These are phyloP conservation scores for Cladosporium colombiae DNA, from an alignment of 2,329 filamentous ascomycete genomes.

Conservation along the genomic window DNA sequence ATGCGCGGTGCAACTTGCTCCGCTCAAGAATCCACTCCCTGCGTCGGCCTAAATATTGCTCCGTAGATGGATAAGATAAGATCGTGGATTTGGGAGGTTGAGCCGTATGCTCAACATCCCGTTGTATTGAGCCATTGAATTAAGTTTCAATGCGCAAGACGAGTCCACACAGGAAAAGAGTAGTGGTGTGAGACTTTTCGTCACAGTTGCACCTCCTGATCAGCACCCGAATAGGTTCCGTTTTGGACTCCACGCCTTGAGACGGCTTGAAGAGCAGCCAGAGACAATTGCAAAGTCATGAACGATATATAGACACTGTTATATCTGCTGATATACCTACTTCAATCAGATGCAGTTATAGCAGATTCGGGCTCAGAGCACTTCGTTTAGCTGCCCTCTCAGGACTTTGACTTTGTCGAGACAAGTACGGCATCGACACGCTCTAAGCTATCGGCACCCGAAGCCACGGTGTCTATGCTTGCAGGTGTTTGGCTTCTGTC, in stretches of 20 bases:
- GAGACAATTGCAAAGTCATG: too few relatives aligned
- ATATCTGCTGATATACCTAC: too few relatives aligned
- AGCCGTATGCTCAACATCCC: neutral
- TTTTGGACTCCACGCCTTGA: too few relatives aligned
- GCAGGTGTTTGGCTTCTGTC: neutral
- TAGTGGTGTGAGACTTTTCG: too few relatives aligned
- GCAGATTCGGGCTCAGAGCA: neutral
- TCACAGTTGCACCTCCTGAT: too few relatives aligned
- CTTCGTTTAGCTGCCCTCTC: neutral
- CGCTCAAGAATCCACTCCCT: neutral
- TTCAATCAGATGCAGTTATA: too few relatives aligned
- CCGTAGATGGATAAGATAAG: neutral
- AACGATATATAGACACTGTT: too few relatives aligned
- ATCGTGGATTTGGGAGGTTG: neutral
- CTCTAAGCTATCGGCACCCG: neutral
- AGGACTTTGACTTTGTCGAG: neutral
- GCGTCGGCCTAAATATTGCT: neutral
- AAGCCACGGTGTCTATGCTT: neutral
- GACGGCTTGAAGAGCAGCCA: too few relatives aligned
- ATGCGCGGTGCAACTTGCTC: neutral
- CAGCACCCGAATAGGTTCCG: too few relatives aligned
- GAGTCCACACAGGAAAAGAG: too few relatives aligned
- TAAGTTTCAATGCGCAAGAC: too few relatives aligned
- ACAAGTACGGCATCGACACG: neutral
- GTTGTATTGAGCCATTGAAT: too few relatives aligned